Conservation (phyloP, 805 yeast species). For the Nakazawaea siamensis region DNA sequence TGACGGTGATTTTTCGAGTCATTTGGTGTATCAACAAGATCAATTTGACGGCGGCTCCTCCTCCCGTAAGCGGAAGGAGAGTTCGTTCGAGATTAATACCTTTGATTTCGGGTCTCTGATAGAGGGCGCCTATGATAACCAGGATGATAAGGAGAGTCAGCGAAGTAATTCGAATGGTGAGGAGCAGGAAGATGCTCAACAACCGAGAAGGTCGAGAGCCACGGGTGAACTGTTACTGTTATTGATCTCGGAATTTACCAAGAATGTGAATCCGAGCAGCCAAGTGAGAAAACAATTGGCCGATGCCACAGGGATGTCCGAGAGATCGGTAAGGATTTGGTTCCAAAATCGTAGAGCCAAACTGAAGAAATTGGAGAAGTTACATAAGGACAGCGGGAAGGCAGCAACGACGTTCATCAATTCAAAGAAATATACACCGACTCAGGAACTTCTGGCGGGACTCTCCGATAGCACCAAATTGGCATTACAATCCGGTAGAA, state of each 20-base stretch:
- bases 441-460: background rate
- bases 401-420: background rate
- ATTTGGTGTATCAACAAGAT: no score
- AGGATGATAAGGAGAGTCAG: slow-evolving; percentile 14
- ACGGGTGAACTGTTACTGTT: slow-evolving; percentile 66
- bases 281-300: slow-evolving; percentile 64
- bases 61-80: slow-evolving; percentile 3
- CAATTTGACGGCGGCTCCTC: no score
- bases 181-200: slow-evolving; percentile 8
- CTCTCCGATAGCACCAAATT: background rate
- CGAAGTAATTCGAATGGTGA: slow-evolving; percentile 14
- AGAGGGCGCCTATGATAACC: background rate
- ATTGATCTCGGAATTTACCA: slow-evolving; percentile 59
- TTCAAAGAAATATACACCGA: background rate
- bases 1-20: background rate
- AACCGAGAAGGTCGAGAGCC: slow-evolving; percentile 25
- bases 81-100: slow-evolving; percentile 7
- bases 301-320: slow-evolving; percentile 70
- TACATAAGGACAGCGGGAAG: slow-evolving; percentile 17
- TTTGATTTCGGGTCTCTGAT: no score
- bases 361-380: slow-evolving; percentile 55
- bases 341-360: slow-evolving; percentile 85
- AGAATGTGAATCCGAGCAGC: slow-evolving; percentile 70
- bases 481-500: background rate
- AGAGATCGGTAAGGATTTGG: slow-evolving; percentile 87